Conservation (phyloP, 1,139 yeast species). For the Blastobotrys apis region DNA sequence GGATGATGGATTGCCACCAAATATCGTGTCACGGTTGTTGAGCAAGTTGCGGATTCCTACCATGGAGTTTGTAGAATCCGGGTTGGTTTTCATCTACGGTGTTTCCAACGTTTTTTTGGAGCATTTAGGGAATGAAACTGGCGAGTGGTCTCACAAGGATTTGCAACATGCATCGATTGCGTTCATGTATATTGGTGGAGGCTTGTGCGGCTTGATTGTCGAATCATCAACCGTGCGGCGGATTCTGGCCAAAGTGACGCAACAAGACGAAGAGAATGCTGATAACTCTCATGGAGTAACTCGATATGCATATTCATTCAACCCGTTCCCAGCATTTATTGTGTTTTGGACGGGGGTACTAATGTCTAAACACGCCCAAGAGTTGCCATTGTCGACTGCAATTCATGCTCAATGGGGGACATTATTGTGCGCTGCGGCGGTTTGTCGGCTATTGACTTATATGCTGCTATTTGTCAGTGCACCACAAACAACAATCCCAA, state of each 20-base stretch:
- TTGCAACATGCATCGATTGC: conserved; percentile 95
- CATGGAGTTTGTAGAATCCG: conserved; percentile 82
- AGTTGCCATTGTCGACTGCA: conserved; percentile 66
- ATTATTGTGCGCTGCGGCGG: conserved; percentile 70
- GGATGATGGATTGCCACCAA: conserved; percentile 7
- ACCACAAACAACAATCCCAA: conserved; percentile 42
- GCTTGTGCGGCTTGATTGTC: conserved; percentile 80
- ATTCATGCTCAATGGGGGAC: conserved; percentile 93
- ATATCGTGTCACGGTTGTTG: conserved; percentile 8
- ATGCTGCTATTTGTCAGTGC: conserved; percentile 53
- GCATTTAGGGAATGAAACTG: conserved; percentile 71
- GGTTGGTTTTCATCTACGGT: conserved; percentile 81
- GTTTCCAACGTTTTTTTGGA: conserved; percentile 83
- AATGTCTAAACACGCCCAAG: conserved; percentile 93
- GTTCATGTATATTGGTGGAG: conserved; percentile 88
- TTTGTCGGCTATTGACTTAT: conserved; percentile 69
- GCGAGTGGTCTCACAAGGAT: conserved; percentile 87
- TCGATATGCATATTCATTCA: conserved; percentile 37
- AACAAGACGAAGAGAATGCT: background rate
- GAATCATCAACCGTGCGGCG: conserved; percentile 51
- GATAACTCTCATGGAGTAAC: conserved; percentile 13
- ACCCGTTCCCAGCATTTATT: conserved; percentile 89
- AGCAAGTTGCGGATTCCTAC: conserved; percentile 33
- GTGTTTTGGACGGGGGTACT: conserved; percentile 96
- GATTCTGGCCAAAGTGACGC: conserved; percentile 18